phyloP scores from a whole-genome alignment of 306 rosid genomes.

The Trichosanthes truncata region DNA sequence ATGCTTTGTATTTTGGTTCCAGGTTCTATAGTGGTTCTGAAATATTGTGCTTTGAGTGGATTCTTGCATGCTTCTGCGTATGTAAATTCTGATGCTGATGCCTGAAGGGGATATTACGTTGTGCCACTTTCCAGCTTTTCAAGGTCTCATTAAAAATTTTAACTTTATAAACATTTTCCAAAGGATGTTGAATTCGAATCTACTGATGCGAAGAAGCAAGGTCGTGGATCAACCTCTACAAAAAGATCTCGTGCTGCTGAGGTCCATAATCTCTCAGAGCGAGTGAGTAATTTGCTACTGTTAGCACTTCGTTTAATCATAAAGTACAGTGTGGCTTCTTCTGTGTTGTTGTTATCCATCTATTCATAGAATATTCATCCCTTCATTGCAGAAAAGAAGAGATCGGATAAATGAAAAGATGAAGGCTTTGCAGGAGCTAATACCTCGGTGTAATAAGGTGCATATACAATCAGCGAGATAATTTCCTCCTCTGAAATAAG shows the following conservation, averaged over 20 bases:
- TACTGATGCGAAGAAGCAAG: constrained; percentile 36
- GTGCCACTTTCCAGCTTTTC: neutral
- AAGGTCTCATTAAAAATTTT: neutral
- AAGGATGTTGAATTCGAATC: constrained; percentile 53
- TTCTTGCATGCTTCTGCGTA: neutral
- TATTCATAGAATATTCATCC: constrained; percentile 5
- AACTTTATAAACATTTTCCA: constrained; percentile 3
- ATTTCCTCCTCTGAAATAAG: neutral
- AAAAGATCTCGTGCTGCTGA: constrained; percentile 79
- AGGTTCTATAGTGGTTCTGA: neutral
- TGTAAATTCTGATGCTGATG: neutral
- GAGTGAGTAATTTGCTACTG: constrained; percentile 36
- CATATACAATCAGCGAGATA: neutral
- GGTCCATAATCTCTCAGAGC: constrained; percentile 86
- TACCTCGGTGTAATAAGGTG: constrained; percentile 85
- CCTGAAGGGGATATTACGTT: neutral
- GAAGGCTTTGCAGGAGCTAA: constrained; percentile 78
- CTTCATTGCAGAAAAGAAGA: constrained; percentile 56
- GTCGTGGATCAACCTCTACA: constrained; percentile 37
- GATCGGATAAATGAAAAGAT: constrained; percentile 87
- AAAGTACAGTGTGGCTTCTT: neutral
- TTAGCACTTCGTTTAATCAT: neutral
- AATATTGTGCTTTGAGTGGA: neutral
- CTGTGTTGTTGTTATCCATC: constrained; percentile 1
- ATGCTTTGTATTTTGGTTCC: neutral